Evolutionary conservation across 2,329 filamentous ascomycete species (phyloP).

Genomic region (Intubia oerlemansii): DNA sequence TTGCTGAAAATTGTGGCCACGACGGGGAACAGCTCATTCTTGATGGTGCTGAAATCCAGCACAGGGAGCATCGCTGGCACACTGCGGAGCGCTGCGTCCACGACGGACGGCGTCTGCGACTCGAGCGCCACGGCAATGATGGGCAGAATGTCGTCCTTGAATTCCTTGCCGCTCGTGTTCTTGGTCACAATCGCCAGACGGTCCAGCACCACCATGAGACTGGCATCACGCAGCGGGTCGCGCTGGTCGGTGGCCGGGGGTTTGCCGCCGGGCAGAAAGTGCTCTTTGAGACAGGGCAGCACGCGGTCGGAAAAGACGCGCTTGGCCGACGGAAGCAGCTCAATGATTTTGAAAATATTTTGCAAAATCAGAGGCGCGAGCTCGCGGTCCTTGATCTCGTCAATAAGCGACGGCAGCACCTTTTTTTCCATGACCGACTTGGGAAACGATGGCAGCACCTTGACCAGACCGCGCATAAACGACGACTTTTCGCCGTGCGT

Average conservation of each 20-base stretch:
- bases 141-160: constrained; percentile 84
- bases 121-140: constrained; percentile 69
- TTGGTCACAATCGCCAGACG: constrained; percentile 55
- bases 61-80: constrained; percentile 65
- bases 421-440: constrained; percentile 91
- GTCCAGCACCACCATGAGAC: constrained; percentile 77
- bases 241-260: constrained; percentile 43
- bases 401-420: constrained; percentile 66
- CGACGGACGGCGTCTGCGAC: constrained; percentile 70
- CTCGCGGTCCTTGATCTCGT: constrained; percentile 85
- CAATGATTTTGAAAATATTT: constrained; percentile 80
- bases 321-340: constrained; percentile 53
- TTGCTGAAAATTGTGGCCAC: constrained; percentile 80
- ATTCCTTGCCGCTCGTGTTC: constrained; percentile 77
- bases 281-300: constrained; percentile 63
- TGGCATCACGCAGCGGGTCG: constrained; percentile 68
- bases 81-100: constrained; percentile 65
- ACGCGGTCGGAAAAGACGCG: constrained; percentile 70
- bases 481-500: constrained; percentile 76
- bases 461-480: constrained; percentile 73
- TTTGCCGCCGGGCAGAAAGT: constrained; percentile 45
- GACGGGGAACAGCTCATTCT: constrained; percentile 87
- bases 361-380: constrained; percentile 68
- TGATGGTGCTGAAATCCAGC: constrained; percentile 89
- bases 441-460: constrained; percentile 80